Evolutionary conservation across 225 moss, liverwort and hornwort species (phyloP).

Genomic region (Straminergon stramineum): DNA sequence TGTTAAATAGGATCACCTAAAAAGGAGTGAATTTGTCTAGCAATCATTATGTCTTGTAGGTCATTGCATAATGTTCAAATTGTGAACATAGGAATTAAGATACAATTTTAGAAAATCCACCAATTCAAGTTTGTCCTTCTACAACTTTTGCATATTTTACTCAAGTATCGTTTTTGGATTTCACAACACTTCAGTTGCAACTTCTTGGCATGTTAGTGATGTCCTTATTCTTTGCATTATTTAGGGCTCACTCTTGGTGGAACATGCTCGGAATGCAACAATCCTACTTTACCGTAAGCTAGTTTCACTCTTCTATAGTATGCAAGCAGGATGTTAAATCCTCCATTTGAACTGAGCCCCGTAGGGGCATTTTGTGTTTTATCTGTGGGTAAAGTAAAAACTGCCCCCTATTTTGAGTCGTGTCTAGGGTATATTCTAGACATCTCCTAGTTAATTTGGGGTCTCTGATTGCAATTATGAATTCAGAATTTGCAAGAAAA

Average conservation of each 20-base stretch:
- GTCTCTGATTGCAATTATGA: no score
- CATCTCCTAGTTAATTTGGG: no score
- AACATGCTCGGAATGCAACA: rapidly evolving
- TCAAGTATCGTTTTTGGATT: not conserved
- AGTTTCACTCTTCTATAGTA: not conserved
- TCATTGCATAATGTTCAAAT: not conserved
- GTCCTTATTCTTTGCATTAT: not conserved
- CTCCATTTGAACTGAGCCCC: no score
- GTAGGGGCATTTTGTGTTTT: no score
- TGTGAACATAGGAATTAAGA: no score
- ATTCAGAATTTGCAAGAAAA: no score
- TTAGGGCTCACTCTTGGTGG: not conserved
- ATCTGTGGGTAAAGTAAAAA: no score
- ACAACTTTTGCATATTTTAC: not conserved
- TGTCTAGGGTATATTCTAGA: no score
- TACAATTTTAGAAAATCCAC: not conserved
- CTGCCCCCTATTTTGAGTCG: no score
- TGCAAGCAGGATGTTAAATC: no score
- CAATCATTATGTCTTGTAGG: not conserved
- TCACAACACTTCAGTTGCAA: not conserved
- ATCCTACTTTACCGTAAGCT: not conserved
- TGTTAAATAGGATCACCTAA: rapidly evolving
- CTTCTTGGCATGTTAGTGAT: not conserved
- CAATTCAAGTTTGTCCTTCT: not conserved
- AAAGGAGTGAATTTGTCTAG: not conserved